Conservation (phyloP, 2,329 filamentous ascomycete species). For the Paradendryphiella salina region DNA sequence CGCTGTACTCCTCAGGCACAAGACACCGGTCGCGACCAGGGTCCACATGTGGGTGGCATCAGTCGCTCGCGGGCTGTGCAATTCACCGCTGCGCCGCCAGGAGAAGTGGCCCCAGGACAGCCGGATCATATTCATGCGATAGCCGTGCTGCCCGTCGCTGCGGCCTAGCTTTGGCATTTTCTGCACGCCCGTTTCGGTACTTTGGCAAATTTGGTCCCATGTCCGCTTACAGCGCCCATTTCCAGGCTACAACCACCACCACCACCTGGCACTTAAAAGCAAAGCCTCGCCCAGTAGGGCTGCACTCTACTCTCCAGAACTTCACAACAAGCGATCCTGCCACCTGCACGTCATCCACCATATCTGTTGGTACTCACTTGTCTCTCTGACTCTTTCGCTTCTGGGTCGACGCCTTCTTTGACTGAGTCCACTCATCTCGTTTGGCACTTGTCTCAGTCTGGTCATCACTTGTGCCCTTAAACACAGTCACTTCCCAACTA, state of each 20-base stretch:
- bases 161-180: conserved; percentile 29
- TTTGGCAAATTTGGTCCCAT: conserved; percentile 19
- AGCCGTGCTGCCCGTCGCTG: conserved; percentile 24
- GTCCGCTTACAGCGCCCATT: conserved; percentile 30
- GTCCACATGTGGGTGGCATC: conserved; percentile 28
- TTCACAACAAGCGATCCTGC: conserved; percentile 24
- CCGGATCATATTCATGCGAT: conserved; percentile 31
- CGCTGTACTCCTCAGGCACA: conserved; percentile 25
- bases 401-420: conserved; percentile 18
- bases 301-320: conserved; percentile 25
- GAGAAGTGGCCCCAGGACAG: conserved; percentile 27
- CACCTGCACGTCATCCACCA: conserved; percentile 27
- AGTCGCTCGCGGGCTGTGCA: conserved; percentile 39
- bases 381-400: conserved; percentile 33
- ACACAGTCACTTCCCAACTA: conserved; percentile 15
- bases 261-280: conserved; percentile 35
- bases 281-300: conserved; percentile 28
- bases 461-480: conserved; percentile 28
- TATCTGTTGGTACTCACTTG: conserved; percentile 24
- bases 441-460: conserved; percentile 34
- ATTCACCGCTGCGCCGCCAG: conserved; percentile 33
- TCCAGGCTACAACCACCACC: conserved; percentile 41
- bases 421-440: conserved; percentile 19
- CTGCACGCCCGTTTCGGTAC: conserved; percentile 16
- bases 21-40: conserved; percentile 31